Evolutionary conservation across 139 green algal species (phyloP).

Genomic region (Eudorina sp.): DNA sequence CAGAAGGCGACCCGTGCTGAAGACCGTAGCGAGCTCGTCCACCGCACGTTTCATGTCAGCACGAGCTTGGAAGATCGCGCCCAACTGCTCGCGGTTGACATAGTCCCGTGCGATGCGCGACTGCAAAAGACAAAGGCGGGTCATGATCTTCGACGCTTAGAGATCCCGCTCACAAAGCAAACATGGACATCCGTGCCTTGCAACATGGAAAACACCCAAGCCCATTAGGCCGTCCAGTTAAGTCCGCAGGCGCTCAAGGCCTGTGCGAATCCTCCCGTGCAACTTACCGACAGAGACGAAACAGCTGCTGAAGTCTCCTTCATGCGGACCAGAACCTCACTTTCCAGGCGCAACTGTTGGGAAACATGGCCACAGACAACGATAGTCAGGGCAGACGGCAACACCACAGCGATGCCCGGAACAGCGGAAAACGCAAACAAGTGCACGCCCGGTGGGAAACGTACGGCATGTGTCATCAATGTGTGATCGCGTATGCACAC

Average conservation of each 20-base stretch:
- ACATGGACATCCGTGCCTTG: no score
- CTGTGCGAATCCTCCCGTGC: no score
- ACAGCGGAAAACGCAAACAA: no score
- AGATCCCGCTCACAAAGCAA: neutral
- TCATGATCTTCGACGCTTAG: neutral
- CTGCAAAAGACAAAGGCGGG: neutral
- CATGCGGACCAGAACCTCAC: neutral
- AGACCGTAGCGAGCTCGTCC: conserved; percentile 44
- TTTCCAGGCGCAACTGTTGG: neutral
- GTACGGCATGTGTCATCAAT: no score
- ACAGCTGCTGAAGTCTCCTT: conserved; percentile 3
- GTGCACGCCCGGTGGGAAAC: no score
- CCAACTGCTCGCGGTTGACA: conserved; percentile 49
- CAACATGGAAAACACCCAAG: neutral
- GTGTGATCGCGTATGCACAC: no score
- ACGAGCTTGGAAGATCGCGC: conserved; percentile 52
- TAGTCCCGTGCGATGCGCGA: conserved; percentile 25
- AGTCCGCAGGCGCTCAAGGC: no score
- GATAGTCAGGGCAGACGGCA: no score
- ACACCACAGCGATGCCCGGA: no score
- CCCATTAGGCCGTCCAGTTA: neutral
- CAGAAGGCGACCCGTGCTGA: conserved; percentile 31
- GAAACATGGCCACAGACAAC: no score
- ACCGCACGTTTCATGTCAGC: conserved; percentile 49
- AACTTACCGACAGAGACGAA: conserved; percentile 15